Conservation (phyloP, 2,329 filamentous ascomycete species). For the Cladosporium sp. region DNA sequence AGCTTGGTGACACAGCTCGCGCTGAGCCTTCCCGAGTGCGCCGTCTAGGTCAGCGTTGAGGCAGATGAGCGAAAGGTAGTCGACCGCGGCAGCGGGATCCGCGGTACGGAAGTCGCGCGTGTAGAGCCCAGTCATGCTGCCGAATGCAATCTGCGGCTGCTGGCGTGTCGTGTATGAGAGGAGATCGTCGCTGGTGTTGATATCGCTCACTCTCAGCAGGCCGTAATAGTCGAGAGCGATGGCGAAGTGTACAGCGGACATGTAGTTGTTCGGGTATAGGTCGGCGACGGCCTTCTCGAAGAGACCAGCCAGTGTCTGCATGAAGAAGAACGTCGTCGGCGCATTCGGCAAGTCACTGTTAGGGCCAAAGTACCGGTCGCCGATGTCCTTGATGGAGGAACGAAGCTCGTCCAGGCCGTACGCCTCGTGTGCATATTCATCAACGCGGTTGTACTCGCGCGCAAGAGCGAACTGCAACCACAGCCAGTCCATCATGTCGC, state of each 20-base stretch:
- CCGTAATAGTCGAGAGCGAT: conserved; percentile 86
- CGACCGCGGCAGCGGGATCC: conserved; percentile 80
- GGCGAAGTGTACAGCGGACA: conserved; percentile 91
- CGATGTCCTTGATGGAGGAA: conserved; percentile 77
- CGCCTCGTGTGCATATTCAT: conserved; percentile 56
- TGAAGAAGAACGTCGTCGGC: conserved; percentile 87
- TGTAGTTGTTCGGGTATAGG: conserved; percentile 83
- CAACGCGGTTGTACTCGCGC: conserved; percentile 53
- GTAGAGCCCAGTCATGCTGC: conserved; percentile 87
- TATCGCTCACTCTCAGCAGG: conserved; percentile 78
- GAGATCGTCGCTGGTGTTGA: conserved; percentile 63
- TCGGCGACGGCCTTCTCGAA: conserved; percentile 92
- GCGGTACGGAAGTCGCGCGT: conserved; percentile 92
- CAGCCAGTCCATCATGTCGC: conserved; percentile 60
- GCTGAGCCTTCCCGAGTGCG: conserved; percentile 68
- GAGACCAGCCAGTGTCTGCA: conserved; percentile 84
- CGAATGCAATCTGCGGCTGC: conserved; percentile 84
- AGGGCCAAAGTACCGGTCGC: conserved; percentile 83
- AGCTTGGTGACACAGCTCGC: conserved; percentile 81
- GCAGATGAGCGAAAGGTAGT: conserved; percentile 88
- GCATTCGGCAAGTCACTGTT: conserved; percentile 70
- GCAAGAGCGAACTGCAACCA: conserved; percentile 61
- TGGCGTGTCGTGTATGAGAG: conserved; percentile 61
- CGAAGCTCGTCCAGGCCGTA: conserved; percentile 65
- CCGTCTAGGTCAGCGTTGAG: conserved; percentile 78